Percentiles rank a stretch among this genome's conserved stretches.
These are phyloP conservation scores for Secale cereale DNA, from an alignment of 176 grass and related monocot genomes.

Conservation along the genomic window DNA sequence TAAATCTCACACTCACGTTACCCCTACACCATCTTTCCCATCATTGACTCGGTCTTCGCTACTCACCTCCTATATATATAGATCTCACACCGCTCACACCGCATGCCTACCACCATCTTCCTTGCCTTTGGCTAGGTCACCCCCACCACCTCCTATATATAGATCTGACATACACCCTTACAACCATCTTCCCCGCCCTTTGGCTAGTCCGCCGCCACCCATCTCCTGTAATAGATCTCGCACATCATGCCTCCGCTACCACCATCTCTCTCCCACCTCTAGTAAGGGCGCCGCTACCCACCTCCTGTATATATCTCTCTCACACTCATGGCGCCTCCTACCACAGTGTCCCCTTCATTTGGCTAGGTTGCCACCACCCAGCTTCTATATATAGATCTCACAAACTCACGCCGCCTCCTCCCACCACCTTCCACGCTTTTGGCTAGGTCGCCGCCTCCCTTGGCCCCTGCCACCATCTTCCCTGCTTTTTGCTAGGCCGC, in stretches of 20 bases:
- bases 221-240: too few relatives aligned
- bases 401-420: background rate
- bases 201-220: background rate
- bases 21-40: background rate
- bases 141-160: background rate
- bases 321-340: background rate
- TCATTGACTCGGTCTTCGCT: background rate
- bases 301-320: background rate
- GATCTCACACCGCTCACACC: background rate
- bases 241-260: too few relatives aligned
- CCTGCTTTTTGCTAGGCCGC: too few relatives aligned
- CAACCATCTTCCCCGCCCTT: background rate
- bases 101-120: background rate
- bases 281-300: background rate
- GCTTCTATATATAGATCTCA: background rate
- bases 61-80: background rate
- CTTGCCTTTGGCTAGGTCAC: background rate
- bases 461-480: background rate
- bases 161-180: background rate
- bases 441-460: background rate
- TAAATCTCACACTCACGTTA: too few relatives aligned
- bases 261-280: too few relatives aligned
- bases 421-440: background rate
- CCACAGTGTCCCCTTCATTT: background rate
- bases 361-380: background rate